Evolutionary conservation across 441 rosid species (phyloP), one percentile per base, ranked within the genome.

Genomic region (Raphanus hybrid): DNA sequence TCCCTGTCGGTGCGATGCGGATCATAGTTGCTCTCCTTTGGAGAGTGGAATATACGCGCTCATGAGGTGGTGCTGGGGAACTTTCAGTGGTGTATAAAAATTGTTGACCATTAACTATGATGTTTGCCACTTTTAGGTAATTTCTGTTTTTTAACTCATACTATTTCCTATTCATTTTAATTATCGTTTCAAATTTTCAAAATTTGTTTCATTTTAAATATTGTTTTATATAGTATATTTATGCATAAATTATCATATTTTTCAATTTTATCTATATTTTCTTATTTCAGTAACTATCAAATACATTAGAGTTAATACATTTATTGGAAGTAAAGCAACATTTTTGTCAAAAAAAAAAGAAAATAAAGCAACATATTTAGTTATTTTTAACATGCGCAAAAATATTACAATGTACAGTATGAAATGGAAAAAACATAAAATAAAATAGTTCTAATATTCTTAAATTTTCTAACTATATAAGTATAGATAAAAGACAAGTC

Each of bases 101-200:
- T 61, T 73, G 85, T 85, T 85, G 88, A 82, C 86, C 73, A 82
- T 52, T 45, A 63, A 73, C 70, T 76, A 54, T 55, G 66, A 54
- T 55, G 66, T 39, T 61, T 80, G 78, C 74, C 80, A 70, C 69
- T 68, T 80, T 61, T 27, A 55, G 73, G 20, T 15, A 54, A 54
- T 54, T 8, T 54, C 9, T 54, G 26, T 54, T 54, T 54, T 54
- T 6, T 54, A 16, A 15, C 23, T 52, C 23, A 1, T 15, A 12
- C 15, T 2, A 2, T 45, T 45, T 45, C 14, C 52, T 4, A 45
- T 11, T 12, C 52, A 12, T 11, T 3, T 45, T 45, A 12, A 45
- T 45, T 45, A 1, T 45, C 48, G 48, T 41, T 41, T 41, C 4
- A 12, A 45, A 12, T 1, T 45, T 45, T 45, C 0, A 45, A 4